Conservation (phyloP, 768 basidiomycete species). For the Tricholoma matsutake region DNA sequence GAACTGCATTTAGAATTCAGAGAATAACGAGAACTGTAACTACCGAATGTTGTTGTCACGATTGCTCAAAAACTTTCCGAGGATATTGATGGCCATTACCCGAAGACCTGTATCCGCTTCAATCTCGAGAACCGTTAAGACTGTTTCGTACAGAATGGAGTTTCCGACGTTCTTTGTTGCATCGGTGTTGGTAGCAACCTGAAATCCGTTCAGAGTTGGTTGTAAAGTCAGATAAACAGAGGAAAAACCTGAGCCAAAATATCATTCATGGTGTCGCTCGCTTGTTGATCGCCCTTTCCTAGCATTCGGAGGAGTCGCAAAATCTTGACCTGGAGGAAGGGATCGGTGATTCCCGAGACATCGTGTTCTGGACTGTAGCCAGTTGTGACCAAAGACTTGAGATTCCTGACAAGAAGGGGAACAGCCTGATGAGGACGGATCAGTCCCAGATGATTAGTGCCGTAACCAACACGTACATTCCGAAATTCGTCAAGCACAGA, state of each 20-base stretch:
- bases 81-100: constrained; percentile 99
- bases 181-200: constrained; percentile 99
- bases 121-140: constrained; percentile 93
- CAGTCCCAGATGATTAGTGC: neutral
- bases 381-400: constrained; percentile 92
- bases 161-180: constrained; percentile 98
- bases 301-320: constrained; percentile 86
- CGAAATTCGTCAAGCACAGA: constrained; percentile 80
- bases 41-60: constrained; percentile 98
- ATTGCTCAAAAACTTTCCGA: constrained; percentile 97
- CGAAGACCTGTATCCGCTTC: constrained; percentile 94
- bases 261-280: constrained; percentile 97
- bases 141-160: constrained; percentile 96
- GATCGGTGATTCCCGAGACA: constrained; percentile 98
- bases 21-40: constrained; percentile 1
- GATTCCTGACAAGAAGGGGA: constrained; percentile 87
- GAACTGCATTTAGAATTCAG: neutral
- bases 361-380: constrained; percentile 99
- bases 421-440: constrained; percentile 59
- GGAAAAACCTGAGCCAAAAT: constrained; percentile 83
- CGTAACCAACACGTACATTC: constrained; percentile 55
- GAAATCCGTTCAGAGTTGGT: neutral
- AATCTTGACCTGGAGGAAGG: constrained; percentile 92
- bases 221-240: neutral
- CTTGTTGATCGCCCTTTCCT: constrained; percentile 78